phyloP scores from a whole-genome alignment of 352 stramenopile species.

The Phytophthora brassicae region DNA sequence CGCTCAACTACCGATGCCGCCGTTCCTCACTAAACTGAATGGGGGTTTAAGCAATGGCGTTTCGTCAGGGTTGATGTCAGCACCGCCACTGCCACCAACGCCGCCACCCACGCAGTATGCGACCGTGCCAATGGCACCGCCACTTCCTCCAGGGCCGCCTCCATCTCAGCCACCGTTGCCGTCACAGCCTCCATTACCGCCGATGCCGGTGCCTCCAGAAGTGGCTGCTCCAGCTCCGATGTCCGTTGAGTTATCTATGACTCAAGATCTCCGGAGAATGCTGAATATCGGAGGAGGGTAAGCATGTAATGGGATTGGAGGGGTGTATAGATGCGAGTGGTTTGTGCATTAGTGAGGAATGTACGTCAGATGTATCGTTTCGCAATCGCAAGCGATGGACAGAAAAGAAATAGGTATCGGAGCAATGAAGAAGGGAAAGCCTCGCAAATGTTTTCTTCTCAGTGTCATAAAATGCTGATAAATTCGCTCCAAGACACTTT shows the following conservation, averaged over 20 bases:
- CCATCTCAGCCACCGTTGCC: constrained; percentile 17
- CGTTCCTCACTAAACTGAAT: constrained; percentile 46
- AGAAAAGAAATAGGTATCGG: constrained; percentile 15
- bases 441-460: neutral
- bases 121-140: constrained; percentile 13
- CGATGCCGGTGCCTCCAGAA: constrained; percentile 41
- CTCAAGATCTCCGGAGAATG: constrained; percentile 74
- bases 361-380: neutral
- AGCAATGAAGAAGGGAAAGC: constrained; percentile 26
- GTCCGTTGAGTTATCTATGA: constrained; percentile 77
- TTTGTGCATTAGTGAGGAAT: no score
- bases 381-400: neutral
- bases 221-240: constrained; percentile 26
- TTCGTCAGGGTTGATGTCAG: constrained; percentile 6
- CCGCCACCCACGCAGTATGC: constrained; percentile 20
- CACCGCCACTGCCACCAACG: constrained; percentile 24
- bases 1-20: constrained; percentile 68
- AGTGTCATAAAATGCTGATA: neutral
- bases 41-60: constrained; percentile 12
- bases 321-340: no score
- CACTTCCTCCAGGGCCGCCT: constrained; percentile 25
- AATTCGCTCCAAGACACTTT: no score
- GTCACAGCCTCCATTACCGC: constrained; percentile 28
- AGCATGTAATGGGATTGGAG: no score
- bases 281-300: constrained; percentile 72